Evolutionary conservation across 1,139 yeast genomes (phyloP).

Genomic region (Pneumocystis wakefieldiae): DNA sequence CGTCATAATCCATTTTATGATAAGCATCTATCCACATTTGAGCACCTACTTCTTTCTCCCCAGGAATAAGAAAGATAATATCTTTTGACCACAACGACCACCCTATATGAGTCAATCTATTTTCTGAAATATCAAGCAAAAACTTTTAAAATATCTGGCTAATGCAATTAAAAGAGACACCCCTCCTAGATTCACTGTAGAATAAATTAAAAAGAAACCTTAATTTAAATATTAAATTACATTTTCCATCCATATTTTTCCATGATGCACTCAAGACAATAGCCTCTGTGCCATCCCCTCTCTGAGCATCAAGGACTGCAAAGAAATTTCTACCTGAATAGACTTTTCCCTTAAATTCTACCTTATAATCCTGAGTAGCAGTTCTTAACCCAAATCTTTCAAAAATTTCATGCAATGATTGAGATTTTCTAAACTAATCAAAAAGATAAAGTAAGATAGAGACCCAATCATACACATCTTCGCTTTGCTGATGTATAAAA

Average conservation of each 20-base stretch:
- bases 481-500: slow-evolving; percentile 19
- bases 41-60: slow-evolving; percentile 52
- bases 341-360: slow-evolving; percentile 23
- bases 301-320: slow-evolving; percentile 77
- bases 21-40: slow-evolving; percentile 91
- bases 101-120: neutral
- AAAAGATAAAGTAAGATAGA: slow-evolving; percentile 12
- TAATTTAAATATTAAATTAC: neutral
- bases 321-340: slow-evolving; percentile 43
- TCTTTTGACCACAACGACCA: slow-evolving; percentile 95
- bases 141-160: slow-evolving; percentile 57
- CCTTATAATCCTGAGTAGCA: slow-evolving; percentile 31
- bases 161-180: slow-evolving; percentile 56
- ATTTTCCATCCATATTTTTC: slow-evolving; percentile 41
- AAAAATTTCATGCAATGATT: slow-evolving; percentile 43
- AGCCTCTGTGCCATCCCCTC: slow-evolving; percentile 94
- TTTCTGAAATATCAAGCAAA: neutral
- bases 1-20: slow-evolving; percentile 28
- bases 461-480: neutral
- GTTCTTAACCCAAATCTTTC: slow-evolving; percentile 60
- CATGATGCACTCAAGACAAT: slow-evolving; percentile 87
- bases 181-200: slow-evolving; percentile 55
- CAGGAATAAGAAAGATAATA: slow-evolving; percentile 70
- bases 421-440: slow-evolving; percentile 25
- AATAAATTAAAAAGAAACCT: neutral